These are phyloP conservation scores for Coemansia sp. DNA, from an alignment of 371 early-diverging fungal genomes.

Conservation along the genomic window DNA sequence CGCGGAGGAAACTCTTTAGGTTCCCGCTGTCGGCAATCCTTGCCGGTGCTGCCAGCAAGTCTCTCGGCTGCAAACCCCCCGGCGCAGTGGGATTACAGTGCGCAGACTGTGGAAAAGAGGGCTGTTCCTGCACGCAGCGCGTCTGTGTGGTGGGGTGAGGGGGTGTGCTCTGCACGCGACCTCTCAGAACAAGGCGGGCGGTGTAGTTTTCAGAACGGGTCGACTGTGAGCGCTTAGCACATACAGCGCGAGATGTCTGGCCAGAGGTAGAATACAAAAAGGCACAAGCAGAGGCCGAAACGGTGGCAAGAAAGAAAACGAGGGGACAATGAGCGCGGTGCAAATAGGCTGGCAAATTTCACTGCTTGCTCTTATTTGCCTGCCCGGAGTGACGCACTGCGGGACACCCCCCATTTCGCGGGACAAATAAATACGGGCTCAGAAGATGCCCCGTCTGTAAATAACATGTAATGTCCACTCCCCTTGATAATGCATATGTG, in stretches of 20 bases:
- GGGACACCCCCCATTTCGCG: not conserved
- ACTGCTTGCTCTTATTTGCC: not conserved
- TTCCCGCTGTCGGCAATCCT: too few species aligned
- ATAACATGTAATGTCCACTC: slow-evolving; percentile 3
- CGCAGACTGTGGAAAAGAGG: too few species aligned
- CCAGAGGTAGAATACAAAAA: not conserved
- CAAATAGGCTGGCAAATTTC: slow-evolving; percentile 1
- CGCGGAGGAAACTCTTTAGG: too few species aligned
- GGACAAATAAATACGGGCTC: slow-evolving; percentile 1
- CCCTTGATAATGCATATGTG: slow-evolving; percentile 3
- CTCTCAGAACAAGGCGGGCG: too few species aligned
- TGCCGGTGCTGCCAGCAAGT: too few species aligned
- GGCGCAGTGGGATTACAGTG: too few species aligned
- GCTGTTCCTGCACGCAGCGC: too few species aligned
- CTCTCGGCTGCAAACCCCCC: too few species aligned
- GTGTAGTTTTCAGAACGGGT: not conserved
- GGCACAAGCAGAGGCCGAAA: not conserved
- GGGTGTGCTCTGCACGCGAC: too few species aligned
- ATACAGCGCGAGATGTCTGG: slow-evolving; percentile 1
- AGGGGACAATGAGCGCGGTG: not conserved
- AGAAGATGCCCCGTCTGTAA: slow-evolving; percentile 3
- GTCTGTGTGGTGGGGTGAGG: too few species aligned
- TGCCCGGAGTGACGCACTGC: too few species aligned
- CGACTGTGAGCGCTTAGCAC: not conserved
- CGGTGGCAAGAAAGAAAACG: not conserved